These are phyloP conservation scores for Bonnemaisonia californica DNA, from an alignment of 31 red algal genomes.

Conservation along the genomic window DNA sequence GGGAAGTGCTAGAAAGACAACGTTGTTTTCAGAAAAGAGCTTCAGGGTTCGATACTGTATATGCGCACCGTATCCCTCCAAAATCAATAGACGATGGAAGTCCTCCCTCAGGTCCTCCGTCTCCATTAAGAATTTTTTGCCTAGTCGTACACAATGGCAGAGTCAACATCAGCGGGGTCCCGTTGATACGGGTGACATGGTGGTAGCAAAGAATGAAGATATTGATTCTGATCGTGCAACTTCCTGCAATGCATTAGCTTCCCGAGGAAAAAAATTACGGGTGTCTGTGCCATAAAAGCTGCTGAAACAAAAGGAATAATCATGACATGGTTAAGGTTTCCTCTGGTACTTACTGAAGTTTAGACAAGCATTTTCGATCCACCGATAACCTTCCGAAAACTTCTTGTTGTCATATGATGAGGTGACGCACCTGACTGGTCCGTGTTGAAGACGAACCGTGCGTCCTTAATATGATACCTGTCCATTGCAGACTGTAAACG, in stretches of 20 bases:
- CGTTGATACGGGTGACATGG: constrained; percentile 16
- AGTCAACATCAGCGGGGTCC: constrained; percentile 18
- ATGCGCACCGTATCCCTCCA: constrained; percentile 33
- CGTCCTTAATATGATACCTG: constrained; percentile 18
- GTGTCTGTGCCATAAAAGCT: not conserved
- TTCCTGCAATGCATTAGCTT: not conserved
- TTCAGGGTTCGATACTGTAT: not conserved
- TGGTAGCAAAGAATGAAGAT: not conserved
- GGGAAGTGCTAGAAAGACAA: constrained; percentile 7
- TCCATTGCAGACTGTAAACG: constrained; percentile 29
- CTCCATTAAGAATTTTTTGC: not conserved
- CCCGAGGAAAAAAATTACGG: constrained; percentile 6
- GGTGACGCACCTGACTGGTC: constrained; percentile 27
- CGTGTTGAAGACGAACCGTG: constrained; percentile 11
- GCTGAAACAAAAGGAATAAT: constrained; percentile 13
- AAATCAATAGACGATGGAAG: constrained; percentile 8
- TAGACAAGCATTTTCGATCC: not conserved
- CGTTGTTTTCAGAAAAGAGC: not conserved
- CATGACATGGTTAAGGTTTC: constrained; percentile 2
- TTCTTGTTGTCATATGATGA: constrained; percentile 14
- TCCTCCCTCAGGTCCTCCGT: not conserved
- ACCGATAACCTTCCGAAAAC: constrained; percentile 25
- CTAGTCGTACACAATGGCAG: constrained; percentile 1
- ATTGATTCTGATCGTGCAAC: not conserved
- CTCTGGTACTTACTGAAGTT: not conserved